Base-by-base conservation (phyloP, 495 filamentous ascomycete species). In the Penicillium tannophilum region DNA sequence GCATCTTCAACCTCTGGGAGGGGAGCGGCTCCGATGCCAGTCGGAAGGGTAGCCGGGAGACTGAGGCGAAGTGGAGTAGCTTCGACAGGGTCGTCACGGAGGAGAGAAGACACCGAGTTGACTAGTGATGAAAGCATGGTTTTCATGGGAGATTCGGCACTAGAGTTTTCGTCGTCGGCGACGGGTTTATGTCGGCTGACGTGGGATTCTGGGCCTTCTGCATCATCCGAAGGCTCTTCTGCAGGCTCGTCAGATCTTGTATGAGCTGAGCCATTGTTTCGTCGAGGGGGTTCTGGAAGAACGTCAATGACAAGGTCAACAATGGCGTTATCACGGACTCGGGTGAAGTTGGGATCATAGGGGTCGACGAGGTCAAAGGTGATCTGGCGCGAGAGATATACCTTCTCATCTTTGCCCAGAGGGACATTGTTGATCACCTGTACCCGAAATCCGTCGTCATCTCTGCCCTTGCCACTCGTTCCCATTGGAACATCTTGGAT, bases 381-480 rank as follows among this genome's bases (percentile, higher is more conserved):
- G 36, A 90, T 82, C 35, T 92, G 86, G 24, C 88, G 82, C n/a
- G 85, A 78, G 55, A 98, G 78, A 66, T 91, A 90, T 54, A 97
- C 84, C 66, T 88, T 91, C 75, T 98, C 94, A 63, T 97, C 92
- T 56, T 90, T 88, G 9, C 94, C 94, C 2, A 98, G 76, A 0
- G 88, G 80, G 28, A 95, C 81, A 64, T 89, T 89, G 45, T 89
- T 89, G 70, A 98, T 83, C 43, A 88, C 88, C 55, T 86, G 89
- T 23, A 95, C 82, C 58, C 90, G 80, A 74, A 84, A 95, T 36
- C 76, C 75, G 36, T 75, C 77, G 17, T 63, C 72, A 20, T 71
- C 50, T 14, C 49, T 53, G 16, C 64, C 73, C 16, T 74, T 39
- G 41, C n/a, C 46, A 46, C 19, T 72, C 7, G 63, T 54, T 5